phyloP scores from a whole-genome alignment of 2,329 filamentous ascomycete species.

The Penicillium sp. region DNA sequence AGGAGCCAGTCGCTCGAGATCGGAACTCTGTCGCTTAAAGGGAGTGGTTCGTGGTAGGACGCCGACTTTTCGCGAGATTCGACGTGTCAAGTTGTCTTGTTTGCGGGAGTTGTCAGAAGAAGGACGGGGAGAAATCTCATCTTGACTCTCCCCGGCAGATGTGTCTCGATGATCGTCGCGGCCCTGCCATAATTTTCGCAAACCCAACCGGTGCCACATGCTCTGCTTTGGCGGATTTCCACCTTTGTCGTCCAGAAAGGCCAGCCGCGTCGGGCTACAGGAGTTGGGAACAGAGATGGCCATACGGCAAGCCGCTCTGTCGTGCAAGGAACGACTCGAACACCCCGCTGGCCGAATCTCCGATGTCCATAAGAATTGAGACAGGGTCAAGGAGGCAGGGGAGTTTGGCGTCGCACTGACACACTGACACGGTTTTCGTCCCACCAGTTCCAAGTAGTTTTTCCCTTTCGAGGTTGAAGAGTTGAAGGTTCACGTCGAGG shows the following conservation, averaged over 20 bases:
- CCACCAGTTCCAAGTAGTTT: not conserved
- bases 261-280: conserved; percentile 37
- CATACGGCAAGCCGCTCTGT: conserved; percentile 38
- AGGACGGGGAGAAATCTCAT: conserved; percentile 15
- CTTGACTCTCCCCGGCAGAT: conserved; percentile 23
- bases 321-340: conserved; percentile 35
- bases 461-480: not conserved
- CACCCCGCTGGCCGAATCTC: conserved; percentile 32
- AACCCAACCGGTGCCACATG: conserved; percentile 47
- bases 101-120: conserved; percentile 22
- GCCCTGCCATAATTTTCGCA: conserved; percentile 42
- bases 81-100: conserved; percentile 36
- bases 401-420: not conserved
- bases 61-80: conserved; percentile 56
- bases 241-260: conserved; percentile 36
- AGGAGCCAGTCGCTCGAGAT: conserved; percentile 71
- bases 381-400: conserved; percentile 8
- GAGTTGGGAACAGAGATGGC: conserved; percentile 42
- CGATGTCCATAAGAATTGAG: conserved; percentile 38
- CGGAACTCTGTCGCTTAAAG: conserved; percentile 79
- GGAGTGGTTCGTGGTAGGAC: conserved; percentile 74
- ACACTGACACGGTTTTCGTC: not conserved
- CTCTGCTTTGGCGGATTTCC: conserved; percentile 35
- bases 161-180: conserved; percentile 41
- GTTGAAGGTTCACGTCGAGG: conserved; percentile 5